phyloP scores from a whole-genome alignment of 371 early-diverging fungal species.

The Mucor piriformis region DNA sequence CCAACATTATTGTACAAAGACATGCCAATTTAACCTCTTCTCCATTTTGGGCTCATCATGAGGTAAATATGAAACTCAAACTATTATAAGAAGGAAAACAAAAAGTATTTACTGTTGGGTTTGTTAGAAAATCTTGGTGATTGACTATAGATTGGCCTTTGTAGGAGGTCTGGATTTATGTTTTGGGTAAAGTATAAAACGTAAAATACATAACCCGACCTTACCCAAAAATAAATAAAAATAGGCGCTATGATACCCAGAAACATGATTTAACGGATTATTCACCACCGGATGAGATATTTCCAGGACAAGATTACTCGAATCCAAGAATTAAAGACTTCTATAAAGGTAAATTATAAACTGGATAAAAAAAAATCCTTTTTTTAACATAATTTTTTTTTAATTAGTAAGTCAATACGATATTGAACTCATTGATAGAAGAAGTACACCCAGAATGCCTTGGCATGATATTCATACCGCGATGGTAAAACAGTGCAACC shows the following conservation, averaged over 20 bases:
- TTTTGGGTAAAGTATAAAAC: slow-evolving; percentile 59
- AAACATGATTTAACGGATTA: slow-evolving; percentile 79
- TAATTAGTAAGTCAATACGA: slow-evolving; percentile 39
- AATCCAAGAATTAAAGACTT: slow-evolving; percentile 93
- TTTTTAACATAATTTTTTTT: not conserved
- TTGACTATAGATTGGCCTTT: slow-evolving; percentile 86
- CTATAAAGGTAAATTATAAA: slow-evolving; percentile 54
- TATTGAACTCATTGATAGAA: slow-evolving; percentile 39
- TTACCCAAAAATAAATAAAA: not conserved
- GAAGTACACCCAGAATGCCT: slow-evolving; percentile 78
- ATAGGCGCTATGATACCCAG: slow-evolving; percentile 82
- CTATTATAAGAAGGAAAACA: not conserved
- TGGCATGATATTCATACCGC: slow-evolving; percentile 92
- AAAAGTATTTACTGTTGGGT: not conserved
- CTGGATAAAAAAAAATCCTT: not conserved
- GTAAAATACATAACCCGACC: not conserved
- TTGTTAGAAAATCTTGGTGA: slow-evolving; percentile 78
- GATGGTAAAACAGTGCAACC: slow-evolving; percentile 42
- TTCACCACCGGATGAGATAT: slow-evolving; percentile 47
- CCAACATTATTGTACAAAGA: slow-evolving; percentile 66
- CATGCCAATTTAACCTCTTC: slow-evolving; percentile 40
- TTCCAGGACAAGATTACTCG: slow-evolving; percentile 92
- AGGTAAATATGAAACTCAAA: no score
- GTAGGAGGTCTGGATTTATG: slow-evolving; percentile 93
- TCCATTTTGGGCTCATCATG: slow-evolving; percentile 81